Conservation (phyloP, 768 basidiomycete genomes). For the Amanita rubescens region DNA sequence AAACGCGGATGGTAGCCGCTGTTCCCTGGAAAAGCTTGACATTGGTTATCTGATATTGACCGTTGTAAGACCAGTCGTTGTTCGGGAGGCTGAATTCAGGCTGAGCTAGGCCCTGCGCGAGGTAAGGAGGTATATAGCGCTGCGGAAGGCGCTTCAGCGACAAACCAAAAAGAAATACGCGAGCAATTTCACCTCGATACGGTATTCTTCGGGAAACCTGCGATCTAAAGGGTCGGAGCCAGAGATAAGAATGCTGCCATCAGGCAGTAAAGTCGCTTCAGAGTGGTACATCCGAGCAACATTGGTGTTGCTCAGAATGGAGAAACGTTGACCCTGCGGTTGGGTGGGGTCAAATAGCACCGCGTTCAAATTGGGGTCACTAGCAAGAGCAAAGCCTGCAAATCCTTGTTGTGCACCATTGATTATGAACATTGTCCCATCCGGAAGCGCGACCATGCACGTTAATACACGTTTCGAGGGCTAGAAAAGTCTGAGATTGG, state of each 20-base stretch:
- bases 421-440: slow-evolving; percentile 70
- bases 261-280: slow-evolving; percentile 64
- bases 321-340: slow-evolving; percentile 53
- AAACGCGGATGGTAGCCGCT: slow-evolving; percentile 42
- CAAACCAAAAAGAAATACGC: background rate
- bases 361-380: slow-evolving; percentile 54
- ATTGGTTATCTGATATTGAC: slow-evolving; percentile 44
- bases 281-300: slow-evolving; percentile 77
- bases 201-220: slow-evolving; percentile 68
- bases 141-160: slow-evolving; percentile 18
- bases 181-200: slow-evolving; percentile 40
- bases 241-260: slow-evolving; percentile 68
- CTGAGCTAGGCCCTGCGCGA: slow-evolving; percentile 52
- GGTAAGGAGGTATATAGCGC: slow-evolving; percentile 86
- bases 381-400: slow-evolving; percentile 68
- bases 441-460: slow-evolving; percentile 64
- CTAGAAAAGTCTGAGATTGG: slow-evolving; percentile 23
- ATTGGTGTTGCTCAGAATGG: slow-evolving; percentile 59
- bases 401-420: slow-evolving; percentile 68
- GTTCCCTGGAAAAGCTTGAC: slow-evolving; percentile 38
- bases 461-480: slow-evolving; percentile 71
- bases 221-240: slow-evolving; percentile 64
- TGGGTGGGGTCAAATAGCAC: slow-evolving; percentile 63
- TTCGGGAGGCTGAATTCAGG: slow-evolving; percentile 52
- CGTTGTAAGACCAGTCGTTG: slow-evolving; percentile 59